phyloP scores from a whole-genome alignment of 2,329 filamentous ascomycete genomes.

The Didymella pomorum region DNA sequence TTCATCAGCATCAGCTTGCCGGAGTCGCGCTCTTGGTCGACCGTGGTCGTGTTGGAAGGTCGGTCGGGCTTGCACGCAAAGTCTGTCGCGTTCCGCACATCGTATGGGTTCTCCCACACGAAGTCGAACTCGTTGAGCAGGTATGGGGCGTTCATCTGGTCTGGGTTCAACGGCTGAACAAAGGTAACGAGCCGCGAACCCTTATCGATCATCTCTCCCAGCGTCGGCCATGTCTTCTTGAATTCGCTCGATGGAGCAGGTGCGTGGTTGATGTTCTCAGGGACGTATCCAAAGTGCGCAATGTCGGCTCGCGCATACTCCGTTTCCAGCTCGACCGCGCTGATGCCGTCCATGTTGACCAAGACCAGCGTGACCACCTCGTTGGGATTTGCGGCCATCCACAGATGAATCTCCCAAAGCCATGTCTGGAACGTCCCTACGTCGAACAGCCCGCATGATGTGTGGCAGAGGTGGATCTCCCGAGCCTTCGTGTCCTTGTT shows the following conservation, averaged over 20 bases:
- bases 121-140: constrained; percentile 68
- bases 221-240: constrained; percentile 69
- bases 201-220: constrained; percentile 70
- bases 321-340: constrained; percentile 61
- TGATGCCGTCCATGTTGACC: constrained; percentile 70
- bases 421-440: constrained; percentile 70
- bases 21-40: constrained; percentile 56
- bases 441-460: constrained; percentile 70
- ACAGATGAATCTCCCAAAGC: constrained; percentile 68
- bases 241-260: constrained; percentile 57
- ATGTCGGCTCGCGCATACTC: constrained; percentile 60
- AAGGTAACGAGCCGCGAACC: constrained; percentile 72
- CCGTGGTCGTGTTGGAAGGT: constrained; percentile 59
- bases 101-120: constrained; percentile 75
- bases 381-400: constrained; percentile 72
- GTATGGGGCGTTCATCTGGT: constrained; percentile 58
- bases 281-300: constrained; percentile 45
- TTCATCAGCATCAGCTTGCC: constrained; percentile 75
- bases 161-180: constrained; percentile 60
- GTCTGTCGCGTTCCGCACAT: constrained; percentile 65
- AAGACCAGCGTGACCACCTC: constrained; percentile 77
- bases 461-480: constrained; percentile 72
- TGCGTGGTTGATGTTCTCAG: constrained; percentile 60
- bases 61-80: constrained; percentile 77
- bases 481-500: constrained; percentile 39